Evolutionary conservation across 805 yeast species (phyloP).

Genomic region (Candida sakaeoensis): DNA sequence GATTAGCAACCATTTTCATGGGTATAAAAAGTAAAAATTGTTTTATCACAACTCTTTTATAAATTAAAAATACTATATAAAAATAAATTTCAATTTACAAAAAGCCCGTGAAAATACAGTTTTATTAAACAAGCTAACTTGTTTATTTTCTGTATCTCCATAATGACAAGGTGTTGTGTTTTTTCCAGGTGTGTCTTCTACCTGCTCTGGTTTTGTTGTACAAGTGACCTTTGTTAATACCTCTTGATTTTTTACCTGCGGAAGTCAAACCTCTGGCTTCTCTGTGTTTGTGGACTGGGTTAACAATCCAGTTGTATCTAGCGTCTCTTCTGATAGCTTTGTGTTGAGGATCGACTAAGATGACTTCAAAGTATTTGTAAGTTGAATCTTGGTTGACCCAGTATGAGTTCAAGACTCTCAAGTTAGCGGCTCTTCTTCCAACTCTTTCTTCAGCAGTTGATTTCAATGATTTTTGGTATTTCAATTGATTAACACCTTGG

Average conservation of each 20-base stretch:
- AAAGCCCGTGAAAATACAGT: not conserved
- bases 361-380: conserved; percentile 98
- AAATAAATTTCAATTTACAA: not conserved
- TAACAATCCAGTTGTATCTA: conserved; percentile 98
- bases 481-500: conserved; percentile 99
- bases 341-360: conserved; percentile 96
- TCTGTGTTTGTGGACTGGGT: conserved; percentile 99
- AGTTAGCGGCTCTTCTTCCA: conserved; percentile 97
- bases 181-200: conserved; percentile 99
- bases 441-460: conserved; percentile 99
- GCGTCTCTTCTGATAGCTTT: conserved; percentile 98
- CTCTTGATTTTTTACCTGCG: conserved; percentile 98
- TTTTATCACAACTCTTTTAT: conserved; percentile 1
- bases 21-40: too few relatives aligned
- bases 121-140: conserved; percentile 1
- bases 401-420: conserved; percentile 99
- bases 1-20: too few relatives aligned
- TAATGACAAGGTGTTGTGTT: conserved; percentile 95
- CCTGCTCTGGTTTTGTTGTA: conserved; percentile 98
- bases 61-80: not conserved
- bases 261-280: conserved; percentile 99
- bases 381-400: conserved; percentile 99
- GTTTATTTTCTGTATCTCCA: conserved; percentile 97
- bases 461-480: conserved; percentile 97
- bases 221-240: conserved; percentile 99